Conservation (phyloP, 129 eudicot species). For the Pittosporum tobira region DNA sequence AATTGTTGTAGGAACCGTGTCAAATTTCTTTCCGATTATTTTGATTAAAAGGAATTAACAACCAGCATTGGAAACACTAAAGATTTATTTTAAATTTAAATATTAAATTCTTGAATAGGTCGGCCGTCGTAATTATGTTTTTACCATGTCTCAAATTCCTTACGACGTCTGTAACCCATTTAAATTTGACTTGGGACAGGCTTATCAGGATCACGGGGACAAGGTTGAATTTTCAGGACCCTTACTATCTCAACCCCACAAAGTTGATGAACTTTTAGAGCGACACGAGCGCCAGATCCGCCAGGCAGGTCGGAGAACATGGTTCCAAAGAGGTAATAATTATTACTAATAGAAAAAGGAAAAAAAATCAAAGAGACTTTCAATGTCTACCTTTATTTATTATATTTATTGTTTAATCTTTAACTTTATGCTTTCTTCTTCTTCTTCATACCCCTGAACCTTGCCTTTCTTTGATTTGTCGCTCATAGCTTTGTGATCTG, state of each 20-base stretch:
- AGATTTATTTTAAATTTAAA: no score
- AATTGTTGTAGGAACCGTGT: neutral
- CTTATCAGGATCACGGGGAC: conserved; percentile 63
- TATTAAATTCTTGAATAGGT: no score
- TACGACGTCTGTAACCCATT: conserved; percentile 5
- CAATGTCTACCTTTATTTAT: neutral
- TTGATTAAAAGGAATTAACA: neutral
- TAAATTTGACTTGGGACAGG: conserved; percentile 25
- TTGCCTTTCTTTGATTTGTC: neutral
- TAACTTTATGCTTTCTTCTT: neutral
- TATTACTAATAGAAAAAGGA: no score
- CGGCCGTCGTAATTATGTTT: no score
- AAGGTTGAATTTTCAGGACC: conserved; percentile 95
- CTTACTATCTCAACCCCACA: conserved; percentile 65
- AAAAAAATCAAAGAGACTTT: neutral
- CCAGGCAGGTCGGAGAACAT: conserved; percentile 82
- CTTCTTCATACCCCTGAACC: neutral
- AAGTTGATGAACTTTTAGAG: conserved; percentile 69
- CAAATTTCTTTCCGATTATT: neutral
- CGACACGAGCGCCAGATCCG: conserved; percentile 88
- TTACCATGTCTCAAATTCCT: no score
- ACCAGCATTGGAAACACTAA: neutral
- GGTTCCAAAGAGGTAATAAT: conserved; percentile 69
- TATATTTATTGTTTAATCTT: neutral
- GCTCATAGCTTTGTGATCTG: no score